Conservation (phyloP, 2,329 filamentous ascomycete species). For the Scedosporium aurantiacum region DNA sequence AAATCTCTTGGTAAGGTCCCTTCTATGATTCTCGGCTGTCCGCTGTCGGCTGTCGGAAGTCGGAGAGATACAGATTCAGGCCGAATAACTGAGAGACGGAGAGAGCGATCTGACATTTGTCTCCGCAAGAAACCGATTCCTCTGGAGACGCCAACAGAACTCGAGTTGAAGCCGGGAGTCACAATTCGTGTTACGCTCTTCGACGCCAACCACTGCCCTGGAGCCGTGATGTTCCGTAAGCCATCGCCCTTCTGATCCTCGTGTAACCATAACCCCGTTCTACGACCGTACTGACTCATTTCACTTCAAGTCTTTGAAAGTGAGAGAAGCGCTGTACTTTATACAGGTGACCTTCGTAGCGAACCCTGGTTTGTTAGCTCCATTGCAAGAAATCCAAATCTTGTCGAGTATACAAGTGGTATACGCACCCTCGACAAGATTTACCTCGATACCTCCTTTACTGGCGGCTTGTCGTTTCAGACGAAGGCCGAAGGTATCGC, state of each 20-base stretch:
- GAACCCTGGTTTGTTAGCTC: slow-evolving; percentile 79
- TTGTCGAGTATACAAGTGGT: slow-evolving; percentile 63
- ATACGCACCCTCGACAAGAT: slow-evolving; percentile 63
- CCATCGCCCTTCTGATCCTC: slow-evolving; percentile 1
- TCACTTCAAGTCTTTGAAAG: slow-evolving; percentile 59
- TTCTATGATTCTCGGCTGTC: no score
- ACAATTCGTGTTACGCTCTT: slow-evolving; percentile 73
- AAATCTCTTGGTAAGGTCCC: slow-evolving; percentile 30
- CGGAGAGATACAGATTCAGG: no score
- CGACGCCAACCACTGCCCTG: slow-evolving; percentile 85
- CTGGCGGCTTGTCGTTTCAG: slow-evolving; percentile 34
- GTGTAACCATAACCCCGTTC: neutral
- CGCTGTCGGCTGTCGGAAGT: no score
- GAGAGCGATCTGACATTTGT: slow-evolving; percentile 4
- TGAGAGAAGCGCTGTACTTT: slow-evolving; percentile 60
- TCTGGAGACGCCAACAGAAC: slow-evolving; percentile 62
- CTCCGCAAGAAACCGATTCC: slow-evolving; percentile 61
- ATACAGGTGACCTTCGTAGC: slow-evolving; percentile 79
- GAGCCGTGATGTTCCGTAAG: slow-evolving; percentile 77
- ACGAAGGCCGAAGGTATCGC: slow-evolving; percentile 63
- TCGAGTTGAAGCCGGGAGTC: slow-evolving; percentile 61
- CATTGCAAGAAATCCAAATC: slow-evolving; percentile 56
- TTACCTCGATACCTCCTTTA: slow-evolving; percentile 81
- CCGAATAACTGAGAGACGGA: no score
- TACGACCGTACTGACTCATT: neutral